These are phyloP conservation scores for Dipteronia dyeriana DNA, from an alignment of 345 rosid species.

Conservation along the genomic window DNA sequence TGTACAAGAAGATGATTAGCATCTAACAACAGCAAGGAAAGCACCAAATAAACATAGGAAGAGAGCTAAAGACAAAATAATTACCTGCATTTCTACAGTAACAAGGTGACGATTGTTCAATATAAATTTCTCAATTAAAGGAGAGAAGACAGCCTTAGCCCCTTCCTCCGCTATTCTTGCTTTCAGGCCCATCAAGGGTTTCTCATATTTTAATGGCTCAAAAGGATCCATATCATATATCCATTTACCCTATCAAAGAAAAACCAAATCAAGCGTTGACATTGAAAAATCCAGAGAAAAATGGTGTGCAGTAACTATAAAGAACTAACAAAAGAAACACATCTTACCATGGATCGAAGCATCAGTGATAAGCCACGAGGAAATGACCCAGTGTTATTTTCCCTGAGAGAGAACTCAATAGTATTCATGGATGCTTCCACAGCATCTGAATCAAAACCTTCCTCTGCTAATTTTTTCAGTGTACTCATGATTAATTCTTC, in stretches of 20 bases:
- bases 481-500: constrained; percentile 77
- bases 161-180: constrained; percentile 84
- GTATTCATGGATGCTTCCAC: constrained; percentile 99
- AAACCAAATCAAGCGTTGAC: constrained; percentile 21
- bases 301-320: constrained; percentile 5
- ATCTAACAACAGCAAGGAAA: constrained; percentile 16
- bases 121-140: constrained; percentile 80
- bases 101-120: constrained; percentile 83
- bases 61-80: constrained; percentile 9
- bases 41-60: constrained; percentile 15
- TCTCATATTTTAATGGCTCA: constrained; percentile 87
- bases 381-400: constrained; percentile 95
- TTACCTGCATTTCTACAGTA: constrained; percentile 94
- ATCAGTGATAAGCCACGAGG: constrained; percentile 97
- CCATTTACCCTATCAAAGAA: constrained; percentile 77
- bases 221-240: constrained; percentile 98
- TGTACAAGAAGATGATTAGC: constrained; percentile 22
- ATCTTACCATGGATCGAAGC: constrained; percentile 83
- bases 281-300: neutral
- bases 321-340: neutral
- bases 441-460: constrained; percentile 89
- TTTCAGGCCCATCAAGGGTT: constrained; percentile 78
- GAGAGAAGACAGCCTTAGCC: constrained; percentile 93
- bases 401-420: constrained; percentile 94
- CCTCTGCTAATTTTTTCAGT: constrained; percentile 70